Percentiles rank a stretch among this genome's conserved stretches.
These are phyloP conservation scores for Eucalyptus sp. DNA, from an alignment of 345 rosid species.

Conservation along the genomic window DNA sequence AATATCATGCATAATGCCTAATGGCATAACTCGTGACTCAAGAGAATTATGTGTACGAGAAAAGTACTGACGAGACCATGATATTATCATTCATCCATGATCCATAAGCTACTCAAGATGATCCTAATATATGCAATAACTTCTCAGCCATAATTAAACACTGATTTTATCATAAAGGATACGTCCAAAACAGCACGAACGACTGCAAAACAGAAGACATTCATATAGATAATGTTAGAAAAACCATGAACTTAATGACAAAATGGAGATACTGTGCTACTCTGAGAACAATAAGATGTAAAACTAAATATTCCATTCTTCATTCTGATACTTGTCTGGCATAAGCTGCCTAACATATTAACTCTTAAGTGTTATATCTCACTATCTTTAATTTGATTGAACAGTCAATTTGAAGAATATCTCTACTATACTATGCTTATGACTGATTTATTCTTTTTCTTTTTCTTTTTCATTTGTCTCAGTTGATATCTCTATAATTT, in stretches of 20 bases:
- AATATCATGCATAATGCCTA: background rate
- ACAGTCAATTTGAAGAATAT: background rate
- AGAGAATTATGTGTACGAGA: background rate
- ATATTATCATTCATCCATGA: background rate
- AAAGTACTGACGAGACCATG: background rate
- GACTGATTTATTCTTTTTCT: background rate
- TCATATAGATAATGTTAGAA: background rate
- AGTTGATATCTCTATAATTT: background rate
- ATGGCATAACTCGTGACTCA: background rate
- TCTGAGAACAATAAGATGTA: background rate
- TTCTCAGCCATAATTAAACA: background rate
- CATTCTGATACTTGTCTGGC: background rate
- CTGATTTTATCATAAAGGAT: conserved; percentile 34
- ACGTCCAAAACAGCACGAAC: conserved; percentile 99
- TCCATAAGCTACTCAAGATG: background rate
- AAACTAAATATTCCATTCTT: background rate
- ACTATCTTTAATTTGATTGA: background rate
- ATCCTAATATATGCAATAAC: background rate
- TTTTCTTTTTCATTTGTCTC: background rate
- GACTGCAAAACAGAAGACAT: conserved; percentile 56
- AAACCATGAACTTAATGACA: background rate
- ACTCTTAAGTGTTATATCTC: background rate
- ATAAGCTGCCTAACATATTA: background rate
- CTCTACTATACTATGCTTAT: background rate
- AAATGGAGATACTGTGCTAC: background rate